These are phyloP conservation scores for Zygoascus hellenicus DNA, from an alignment of 1,139 yeast species.

Conservation along the genomic window DNA sequence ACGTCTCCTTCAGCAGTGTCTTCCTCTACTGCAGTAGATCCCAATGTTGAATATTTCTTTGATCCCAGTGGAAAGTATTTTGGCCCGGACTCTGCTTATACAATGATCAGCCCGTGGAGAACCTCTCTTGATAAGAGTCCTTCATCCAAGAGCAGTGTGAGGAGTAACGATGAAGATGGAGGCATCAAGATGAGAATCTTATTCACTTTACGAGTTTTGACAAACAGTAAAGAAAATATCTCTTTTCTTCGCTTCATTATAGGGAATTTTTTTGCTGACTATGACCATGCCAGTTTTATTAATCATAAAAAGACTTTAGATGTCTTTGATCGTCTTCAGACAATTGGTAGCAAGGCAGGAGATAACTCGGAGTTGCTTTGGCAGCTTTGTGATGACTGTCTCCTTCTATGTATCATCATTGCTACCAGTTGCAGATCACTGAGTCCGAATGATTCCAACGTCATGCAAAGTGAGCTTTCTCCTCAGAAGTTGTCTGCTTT, in stretches of 20 bases:
- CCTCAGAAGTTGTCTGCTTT: not conserved
- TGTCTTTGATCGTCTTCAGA: conserved; percentile 1
- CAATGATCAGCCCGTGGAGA: conserved; percentile 4
- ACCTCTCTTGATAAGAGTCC: not conserved
- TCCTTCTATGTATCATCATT: conserved; percentile 8
- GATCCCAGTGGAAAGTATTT: conserved; percentile 4
- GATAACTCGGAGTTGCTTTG: conserved; percentile 2
- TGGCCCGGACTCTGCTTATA: conserved; percentile 2
- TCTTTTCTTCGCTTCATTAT: not conserved
- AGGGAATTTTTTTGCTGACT: not conserved
- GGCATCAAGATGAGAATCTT: not conserved
- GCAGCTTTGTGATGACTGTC: conserved; percentile 8
- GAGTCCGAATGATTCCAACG: not conserved
- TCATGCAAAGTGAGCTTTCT: not conserved
- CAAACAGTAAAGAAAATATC: not conserved
- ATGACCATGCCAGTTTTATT: conserved; percentile 2
- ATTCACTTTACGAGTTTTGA: not conserved
- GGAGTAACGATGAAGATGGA: not conserved
- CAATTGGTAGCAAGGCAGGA: not conserved
- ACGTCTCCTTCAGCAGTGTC: not conserved
- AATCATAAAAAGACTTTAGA: not conserved
- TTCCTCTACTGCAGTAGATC: not conserved
- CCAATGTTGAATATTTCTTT: not conserved
- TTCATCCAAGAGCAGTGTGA: not conserved
- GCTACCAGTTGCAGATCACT: conserved; percentile 4